A percentile compares a stretch with the other conserved stretches of the same genome.
These are phyloP conservation scores for Yamagishiella unicocca DNA, from an alignment of 139 green algal species.

Conservation along the genomic window DNA sequence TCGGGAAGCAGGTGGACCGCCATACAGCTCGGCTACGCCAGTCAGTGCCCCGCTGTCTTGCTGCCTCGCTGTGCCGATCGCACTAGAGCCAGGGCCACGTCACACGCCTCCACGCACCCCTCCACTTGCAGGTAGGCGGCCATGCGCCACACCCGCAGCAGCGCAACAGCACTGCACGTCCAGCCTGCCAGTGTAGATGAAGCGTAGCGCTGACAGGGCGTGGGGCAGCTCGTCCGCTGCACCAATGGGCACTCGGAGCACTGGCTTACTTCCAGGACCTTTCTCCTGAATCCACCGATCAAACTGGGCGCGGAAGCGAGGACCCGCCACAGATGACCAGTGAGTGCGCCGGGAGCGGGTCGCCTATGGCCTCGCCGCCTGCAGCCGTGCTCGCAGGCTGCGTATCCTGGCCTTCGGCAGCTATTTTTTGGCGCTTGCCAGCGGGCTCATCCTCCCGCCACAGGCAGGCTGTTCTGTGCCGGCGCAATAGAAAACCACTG, in stretches of 20 bases:
- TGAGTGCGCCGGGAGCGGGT: not conserved
- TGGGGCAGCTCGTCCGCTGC: not conserved
- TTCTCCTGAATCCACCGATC: not conserved
- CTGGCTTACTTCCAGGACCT: not conserved
- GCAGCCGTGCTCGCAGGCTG: too few species aligned
- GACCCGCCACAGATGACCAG: not conserved
- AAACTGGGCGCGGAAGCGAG: not conserved
- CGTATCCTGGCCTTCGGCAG: too few species aligned
- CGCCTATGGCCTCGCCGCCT: too few species aligned
- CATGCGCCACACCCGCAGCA: not conserved
- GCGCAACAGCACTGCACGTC: not conserved
- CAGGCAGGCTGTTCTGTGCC: too few species aligned
- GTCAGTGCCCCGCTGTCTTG: not conserved
- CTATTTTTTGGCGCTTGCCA: too few species aligned
- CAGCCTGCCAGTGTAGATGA: not conserved
- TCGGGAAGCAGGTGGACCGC: not conserved
- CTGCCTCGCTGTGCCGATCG: too few species aligned
- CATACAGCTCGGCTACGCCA: not conserved
- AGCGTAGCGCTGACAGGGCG: not conserved
- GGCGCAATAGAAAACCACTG: too few species aligned
- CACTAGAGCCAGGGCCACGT: not conserved
- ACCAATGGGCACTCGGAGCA: not conserved
- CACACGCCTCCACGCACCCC: not conserved
- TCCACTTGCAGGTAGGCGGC: not conserved
- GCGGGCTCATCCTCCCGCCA: too few species aligned